Evolutionary conservation across 2,329 filamentous ascomycete genomes (phyloP).

Genomic region (Helotiales sp.): DNA sequence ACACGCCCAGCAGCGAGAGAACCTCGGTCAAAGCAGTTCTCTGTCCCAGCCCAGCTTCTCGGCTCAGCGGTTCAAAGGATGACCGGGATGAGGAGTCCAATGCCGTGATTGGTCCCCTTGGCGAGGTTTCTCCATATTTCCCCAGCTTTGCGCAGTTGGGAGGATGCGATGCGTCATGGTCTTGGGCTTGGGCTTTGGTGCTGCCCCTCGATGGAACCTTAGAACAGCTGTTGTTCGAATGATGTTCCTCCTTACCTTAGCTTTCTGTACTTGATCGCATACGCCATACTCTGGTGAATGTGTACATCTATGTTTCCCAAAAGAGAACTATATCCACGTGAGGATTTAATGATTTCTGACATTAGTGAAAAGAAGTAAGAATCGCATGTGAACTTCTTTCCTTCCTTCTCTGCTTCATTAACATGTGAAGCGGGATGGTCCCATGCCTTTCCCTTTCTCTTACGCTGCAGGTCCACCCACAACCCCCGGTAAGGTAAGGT

Average conservation of each 20-base stretch:
- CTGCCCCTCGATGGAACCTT: neutral
- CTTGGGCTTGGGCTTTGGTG: too few relatives aligned
- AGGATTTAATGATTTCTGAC: neutral
- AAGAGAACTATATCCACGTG: neutral
- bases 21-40: neutral
- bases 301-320: too few relatives aligned
- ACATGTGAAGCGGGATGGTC: neutral
- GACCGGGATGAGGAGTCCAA: neutral
- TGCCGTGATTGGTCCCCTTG: conserved; percentile 12
- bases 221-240: too few relatives aligned
- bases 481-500: too few relatives aligned
- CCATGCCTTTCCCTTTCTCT: neutral
- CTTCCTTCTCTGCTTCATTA: too few relatives aligned
- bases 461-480: neutral
- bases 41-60: conserved; percentile 1
- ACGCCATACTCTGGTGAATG: too few relatives aligned
- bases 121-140: conserved; percentile 1
- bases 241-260: too few relatives aligned
- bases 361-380: neutral
- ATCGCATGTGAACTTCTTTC: neutral
- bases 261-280: too few relatives aligned
- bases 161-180: conserved; percentile 1
- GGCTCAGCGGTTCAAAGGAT: conserved; percentile 14
- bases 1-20: neutral
- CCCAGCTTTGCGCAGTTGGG: neutral